Base-by-base conservation (phyloP, 352 stramenopile species). In the Sclerospora graminicola region DNA sequence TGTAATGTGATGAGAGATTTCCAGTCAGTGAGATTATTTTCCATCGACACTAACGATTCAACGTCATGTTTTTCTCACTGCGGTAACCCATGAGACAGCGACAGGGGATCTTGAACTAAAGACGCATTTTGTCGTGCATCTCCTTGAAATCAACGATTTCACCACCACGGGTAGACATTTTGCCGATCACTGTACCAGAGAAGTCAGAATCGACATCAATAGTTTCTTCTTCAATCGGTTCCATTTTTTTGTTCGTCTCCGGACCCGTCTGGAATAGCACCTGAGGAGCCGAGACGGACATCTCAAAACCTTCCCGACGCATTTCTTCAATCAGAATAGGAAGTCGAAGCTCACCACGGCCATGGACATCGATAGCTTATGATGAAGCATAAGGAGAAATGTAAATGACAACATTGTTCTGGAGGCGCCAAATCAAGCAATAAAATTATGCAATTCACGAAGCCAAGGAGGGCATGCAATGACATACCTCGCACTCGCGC, bases 251-350 rank as follows among this genome's bases (percentile, higher is more conserved):
- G 31, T 90, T 94, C 32, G 88, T 95, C 24, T 94, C 82, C 5
- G 71, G 57, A 51, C 76, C 83, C 8, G 58, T 84, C 46, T 88
- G 84, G 47, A 96, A 97, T 11, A 99, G 66, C 42, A 98, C 96
- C 42, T 93, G 84, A 11, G 96, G 96, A 27, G 95, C 95, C 15
- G 90, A 98, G 35, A 99, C 94, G 31, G 89, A 95, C 65, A 99
- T 93, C 72, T 99, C 96, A 44, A 96, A 99, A 8, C 96, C 96
- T 65, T 99, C 95, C 29, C 96, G 83, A 45, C 96, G 75, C 95
- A 99, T 98, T 61, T 97, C 94, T 60, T 99, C 96, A 28, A 99
- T 97, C 33, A 99, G 66, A 57, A 99, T 98, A 41, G 94, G 95
- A 11, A 99, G 79, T 68, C 99, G 96, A 60, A n/a, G n/a, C n/a